Evolutionary conservation across 2,329 filamentous ascomycete species (phyloP).

Genomic region (Trichoderma guizhouense): DNA sequence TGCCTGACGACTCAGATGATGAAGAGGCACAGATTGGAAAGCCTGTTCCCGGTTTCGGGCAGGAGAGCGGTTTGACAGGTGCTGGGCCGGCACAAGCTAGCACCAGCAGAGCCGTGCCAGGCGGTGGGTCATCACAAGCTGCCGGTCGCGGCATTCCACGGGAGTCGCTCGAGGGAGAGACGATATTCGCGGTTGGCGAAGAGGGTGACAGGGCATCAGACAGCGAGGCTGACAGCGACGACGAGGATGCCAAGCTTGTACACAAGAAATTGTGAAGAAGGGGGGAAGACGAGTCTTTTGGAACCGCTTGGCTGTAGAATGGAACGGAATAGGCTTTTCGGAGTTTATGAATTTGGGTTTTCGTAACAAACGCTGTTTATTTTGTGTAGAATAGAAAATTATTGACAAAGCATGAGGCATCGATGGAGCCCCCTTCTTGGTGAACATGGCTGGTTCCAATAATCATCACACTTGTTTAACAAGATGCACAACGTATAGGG

Average conservation of each 20-base stretch:
- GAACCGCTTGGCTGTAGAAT: slow-evolving; percentile 8
- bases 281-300: neutral
- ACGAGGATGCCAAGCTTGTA: slow-evolving; percentile 45
- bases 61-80: slow-evolving; percentile 27
- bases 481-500: neutral
- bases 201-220: slow-evolving; percentile 79
- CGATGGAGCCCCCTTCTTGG: neutral
- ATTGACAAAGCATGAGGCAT: neutral
- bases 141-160: slow-evolving; percentile 41
- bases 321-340: neutral
- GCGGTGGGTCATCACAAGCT: slow-evolving; percentile 22
- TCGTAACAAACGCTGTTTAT: slow-evolving; percentile 1
- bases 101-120: slow-evolving; percentile 14
- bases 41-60: slow-evolving; percentile 24
- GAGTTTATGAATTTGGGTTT: slow-evolving; percentile 16
- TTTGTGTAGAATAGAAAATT: slow-evolving; percentile 7
- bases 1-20: slow-evolving; percentile 59
- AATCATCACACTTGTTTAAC: neutral
- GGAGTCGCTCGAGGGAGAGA: slow-evolving; percentile 75
- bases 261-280: slow-evolving; percentile 37
- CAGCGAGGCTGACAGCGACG: slow-evolving; percentile 47
- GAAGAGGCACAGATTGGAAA: slow-evolving; percentile 53
- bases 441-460: neutral
- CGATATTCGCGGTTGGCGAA: slow-evolving; percentile 92
- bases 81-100: slow-evolving; percentile 25